Conservation (phyloP, 331 rosid genomes). For the Cucumis variabilis region DNA sequence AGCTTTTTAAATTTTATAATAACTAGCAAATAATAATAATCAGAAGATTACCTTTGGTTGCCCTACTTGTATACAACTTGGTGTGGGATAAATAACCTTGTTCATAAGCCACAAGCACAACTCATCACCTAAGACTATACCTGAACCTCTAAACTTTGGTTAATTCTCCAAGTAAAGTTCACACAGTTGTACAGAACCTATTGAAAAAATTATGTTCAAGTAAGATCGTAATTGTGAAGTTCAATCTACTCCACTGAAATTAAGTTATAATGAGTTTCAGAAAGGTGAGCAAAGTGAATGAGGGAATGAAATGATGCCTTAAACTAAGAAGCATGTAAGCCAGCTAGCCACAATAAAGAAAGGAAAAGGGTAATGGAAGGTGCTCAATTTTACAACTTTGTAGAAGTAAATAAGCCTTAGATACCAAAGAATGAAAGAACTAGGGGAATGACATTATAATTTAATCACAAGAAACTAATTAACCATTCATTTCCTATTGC, state of each 20-base stretch:
- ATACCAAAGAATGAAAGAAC: constrained; percentile 25
- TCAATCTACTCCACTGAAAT: constrained; percentile 4
- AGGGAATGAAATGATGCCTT: constrained; percentile 13
- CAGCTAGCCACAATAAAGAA: not conserved
- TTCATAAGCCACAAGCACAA: too few species aligned
- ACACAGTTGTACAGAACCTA: too few species aligned
- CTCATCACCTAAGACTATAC: too few species aligned
- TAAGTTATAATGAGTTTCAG: not conserved
- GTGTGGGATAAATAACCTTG: too few species aligned
- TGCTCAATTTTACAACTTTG: too few species aligned
- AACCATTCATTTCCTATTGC: constrained; percentile 11
- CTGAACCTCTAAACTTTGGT: not conserved
- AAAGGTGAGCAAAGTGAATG: constrained; percentile 22
- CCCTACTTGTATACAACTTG: not conserved
- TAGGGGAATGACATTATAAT: not conserved
- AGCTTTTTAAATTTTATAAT: not conserved
- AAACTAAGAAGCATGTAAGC: not conserved
- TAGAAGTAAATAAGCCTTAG: constrained; percentile 24
- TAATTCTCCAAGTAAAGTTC: not conserved
- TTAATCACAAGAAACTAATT: not conserved
- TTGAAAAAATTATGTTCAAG: too few species aligned
- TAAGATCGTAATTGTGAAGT: not conserved
- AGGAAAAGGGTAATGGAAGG: not conserved
- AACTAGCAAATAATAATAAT: not conserved
- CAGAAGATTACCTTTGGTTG: not conserved